A percentile compares a stretch with the other conserved stretches of the same genome.
These are phyloP conservation scores for Deinandra increscens DNA, from an alignment of 129 eudicot genomes.

Conservation along the genomic window DNA sequence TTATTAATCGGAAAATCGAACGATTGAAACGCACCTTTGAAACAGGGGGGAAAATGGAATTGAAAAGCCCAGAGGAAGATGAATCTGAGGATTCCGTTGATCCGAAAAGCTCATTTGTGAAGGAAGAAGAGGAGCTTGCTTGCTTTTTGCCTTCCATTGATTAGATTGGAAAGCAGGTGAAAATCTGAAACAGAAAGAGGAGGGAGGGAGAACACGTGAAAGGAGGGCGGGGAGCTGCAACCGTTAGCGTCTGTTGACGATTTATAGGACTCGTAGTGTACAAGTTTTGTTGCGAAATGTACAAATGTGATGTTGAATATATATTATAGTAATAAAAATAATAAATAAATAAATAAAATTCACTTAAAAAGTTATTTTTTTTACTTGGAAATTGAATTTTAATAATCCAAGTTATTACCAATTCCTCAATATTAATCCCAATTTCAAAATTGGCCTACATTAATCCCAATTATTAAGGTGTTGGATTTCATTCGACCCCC, in stretches of 20 bases:
- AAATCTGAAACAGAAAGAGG: conserved; percentile 9
- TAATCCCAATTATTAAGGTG: too few species aligned
- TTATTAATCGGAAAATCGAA: not conserved
- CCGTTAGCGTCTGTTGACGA: conserved; percentile 11
- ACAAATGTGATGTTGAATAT: not conserved
- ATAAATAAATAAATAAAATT: too few species aligned
- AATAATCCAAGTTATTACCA: too few species aligned
- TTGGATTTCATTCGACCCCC: too few species aligned
- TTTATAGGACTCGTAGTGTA: conserved; percentile 14
- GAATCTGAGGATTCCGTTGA: conserved; percentile 41
- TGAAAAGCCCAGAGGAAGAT: conserved; percentile 49
- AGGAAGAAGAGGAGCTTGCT: conserved; percentile 36
- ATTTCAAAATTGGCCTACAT: too few species aligned
- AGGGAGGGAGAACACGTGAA: conserved; percentile 26
- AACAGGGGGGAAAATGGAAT: conserved; percentile 50
- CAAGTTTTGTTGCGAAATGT: not conserved
- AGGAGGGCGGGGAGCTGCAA: conserved; percentile 24
- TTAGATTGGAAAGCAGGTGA: not conserved
- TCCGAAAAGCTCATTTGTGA: conserved; percentile 60
- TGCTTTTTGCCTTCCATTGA: conserved; percentile 45
- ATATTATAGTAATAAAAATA: too few species aligned
- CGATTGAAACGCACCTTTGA: conserved; percentile 34
- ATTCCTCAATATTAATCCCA: too few species aligned
- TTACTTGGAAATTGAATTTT: too few species aligned
- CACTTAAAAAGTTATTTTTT: too few species aligned